Percentiles rank a stretch among this genome's conserved stretches.
These are phyloP conservation scores for Gossypium raimondii DNA, from an alignment of 345 rosid species.

Conservation along the genomic window DNA sequence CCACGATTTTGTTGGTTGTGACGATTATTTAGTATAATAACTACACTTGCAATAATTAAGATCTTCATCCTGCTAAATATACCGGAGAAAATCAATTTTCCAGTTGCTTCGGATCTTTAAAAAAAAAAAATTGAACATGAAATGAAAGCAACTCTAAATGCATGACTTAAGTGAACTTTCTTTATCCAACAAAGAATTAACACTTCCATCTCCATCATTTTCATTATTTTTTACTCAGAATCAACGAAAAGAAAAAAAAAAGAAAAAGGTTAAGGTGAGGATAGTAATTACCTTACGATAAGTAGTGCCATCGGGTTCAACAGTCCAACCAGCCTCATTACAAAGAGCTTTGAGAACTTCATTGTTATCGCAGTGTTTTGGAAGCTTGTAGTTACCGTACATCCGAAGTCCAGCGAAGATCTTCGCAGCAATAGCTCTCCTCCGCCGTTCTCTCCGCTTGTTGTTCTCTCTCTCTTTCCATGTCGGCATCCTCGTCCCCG, in stretches of 20 bases:
- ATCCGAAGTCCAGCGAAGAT: slow-evolving; percentile 76
- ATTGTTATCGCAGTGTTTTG: slow-evolving; percentile 89
- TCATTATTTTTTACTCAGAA: no score
- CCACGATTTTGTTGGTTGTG: no score
- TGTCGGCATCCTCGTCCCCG: slow-evolving; percentile 77
- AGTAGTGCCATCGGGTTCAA: slow-evolving; percentile 80
- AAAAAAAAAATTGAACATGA: neutral
- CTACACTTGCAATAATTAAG: no score
- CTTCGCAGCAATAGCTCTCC: slow-evolving; percentile 90
- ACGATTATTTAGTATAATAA: no score
- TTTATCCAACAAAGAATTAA: neutral
- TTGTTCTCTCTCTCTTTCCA: slow-evolving; percentile 92
- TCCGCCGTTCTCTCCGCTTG: slow-evolving; percentile 72
- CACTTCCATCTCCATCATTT: neutral
- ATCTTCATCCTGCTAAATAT: no score
- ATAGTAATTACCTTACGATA: slow-evolving; percentile 64
- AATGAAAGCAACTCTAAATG: neutral
- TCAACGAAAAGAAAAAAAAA: neutral
- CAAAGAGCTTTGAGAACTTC: slow-evolving; percentile 88
- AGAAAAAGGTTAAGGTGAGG: neutral
- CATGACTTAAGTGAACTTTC: neutral
- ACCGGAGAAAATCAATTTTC: neutral
- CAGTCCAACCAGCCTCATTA: slow-evolving; percentile 84
- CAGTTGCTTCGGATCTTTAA: neutral
- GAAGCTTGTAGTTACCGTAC: slow-evolving; percentile 82